Percentiles rank a stretch among this genome's conserved stretches.
These are phyloP conservation scores for Nannizziopsis arthrosporioides DNA, from an alignment of 2,329 filamentous ascomycete genomes.

Conservation along the genomic window DNA sequence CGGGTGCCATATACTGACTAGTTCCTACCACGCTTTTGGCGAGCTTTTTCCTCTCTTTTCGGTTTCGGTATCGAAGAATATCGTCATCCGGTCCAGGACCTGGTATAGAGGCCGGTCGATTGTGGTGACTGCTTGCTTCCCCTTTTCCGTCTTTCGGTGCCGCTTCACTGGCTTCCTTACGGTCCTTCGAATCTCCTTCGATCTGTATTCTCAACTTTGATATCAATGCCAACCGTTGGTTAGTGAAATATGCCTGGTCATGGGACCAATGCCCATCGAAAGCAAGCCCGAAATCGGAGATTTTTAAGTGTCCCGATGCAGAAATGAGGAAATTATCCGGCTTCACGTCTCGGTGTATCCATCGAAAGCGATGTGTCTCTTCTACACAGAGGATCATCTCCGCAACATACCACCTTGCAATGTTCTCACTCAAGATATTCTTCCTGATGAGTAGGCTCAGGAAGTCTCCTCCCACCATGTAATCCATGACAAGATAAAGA, in stretches of 20 bases:
- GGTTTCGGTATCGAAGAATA: constrained; percentile 59
- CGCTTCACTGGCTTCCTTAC: constrained; percentile 40
- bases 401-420: constrained; percentile 76
- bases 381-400: constrained; percentile 96
- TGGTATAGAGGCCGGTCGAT: constrained; percentile 24
- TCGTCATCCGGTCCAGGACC: constrained; percentile 32
- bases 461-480: constrained; percentile 95
- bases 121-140: neutral
- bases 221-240: constrained; percentile 66
- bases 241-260: constrained; percentile 74
- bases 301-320: constrained; percentile 78
- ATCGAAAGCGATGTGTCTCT: constrained; percentile 74
- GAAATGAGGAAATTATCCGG: constrained; percentile 94
- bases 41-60: constrained; percentile 55
- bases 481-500: constrained; percentile 93
- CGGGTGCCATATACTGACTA: constrained; percentile 96
- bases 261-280: constrained; percentile 95
- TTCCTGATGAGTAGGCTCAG: constrained; percentile 75
- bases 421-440: constrained; percentile 65
- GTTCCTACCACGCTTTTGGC: constrained; percentile 86
- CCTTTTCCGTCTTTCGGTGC: constrained; percentile 14
- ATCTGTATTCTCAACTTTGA: constrained; percentile 64
- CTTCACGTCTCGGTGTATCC: constrained; percentile 93
- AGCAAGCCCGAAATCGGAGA: constrained; percentile 89
- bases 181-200: constrained; percentile 61